Conservation (phyloP, 306 rosid genomes). For the Ceratonia siliqua region DNA sequence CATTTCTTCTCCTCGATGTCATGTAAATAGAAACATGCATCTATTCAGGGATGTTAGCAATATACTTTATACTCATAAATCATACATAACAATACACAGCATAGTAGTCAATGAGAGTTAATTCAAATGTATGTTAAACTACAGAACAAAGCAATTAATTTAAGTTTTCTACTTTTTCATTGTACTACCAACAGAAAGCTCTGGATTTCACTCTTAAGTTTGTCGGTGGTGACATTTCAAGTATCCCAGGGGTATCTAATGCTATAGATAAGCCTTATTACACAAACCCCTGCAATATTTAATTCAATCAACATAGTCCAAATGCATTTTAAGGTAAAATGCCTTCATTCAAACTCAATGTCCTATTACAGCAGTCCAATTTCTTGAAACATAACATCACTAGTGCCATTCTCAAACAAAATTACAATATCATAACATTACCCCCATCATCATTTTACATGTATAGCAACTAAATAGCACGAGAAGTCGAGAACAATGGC, state of each 20-base stretch:
- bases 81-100: background rate
- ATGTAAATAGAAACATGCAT: background rate
- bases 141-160: background rate
- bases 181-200: conserved; percentile 63
- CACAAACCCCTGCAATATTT: too few species aligned
- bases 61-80: conserved; percentile 1
- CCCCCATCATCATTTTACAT: conserved; percentile 11
- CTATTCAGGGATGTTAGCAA: background rate
- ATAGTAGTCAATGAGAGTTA: background rate
- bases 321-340: conserved; percentile 64
- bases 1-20: conserved; percentile 23
- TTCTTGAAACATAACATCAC: conserved; percentile 57
- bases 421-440: conserved; percentile 24
- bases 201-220: conserved; percentile 88
- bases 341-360: conserved; percentile 45
- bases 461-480: too few species aligned
- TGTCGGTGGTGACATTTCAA: conserved; percentile 77
- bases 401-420: conserved; percentile 43
- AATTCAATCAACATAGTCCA: conserved; percentile 65
- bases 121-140: conserved; percentile 6
- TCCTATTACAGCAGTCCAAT: conserved; percentile 41
- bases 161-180: conserved; percentile 17
- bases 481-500: too few species aligned
- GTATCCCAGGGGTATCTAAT: conserved; percentile 80
- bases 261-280: too few species aligned